Conservation (phyloP, 1,284 basidiomycete species). For the Anthracocystis setariae region DNA sequence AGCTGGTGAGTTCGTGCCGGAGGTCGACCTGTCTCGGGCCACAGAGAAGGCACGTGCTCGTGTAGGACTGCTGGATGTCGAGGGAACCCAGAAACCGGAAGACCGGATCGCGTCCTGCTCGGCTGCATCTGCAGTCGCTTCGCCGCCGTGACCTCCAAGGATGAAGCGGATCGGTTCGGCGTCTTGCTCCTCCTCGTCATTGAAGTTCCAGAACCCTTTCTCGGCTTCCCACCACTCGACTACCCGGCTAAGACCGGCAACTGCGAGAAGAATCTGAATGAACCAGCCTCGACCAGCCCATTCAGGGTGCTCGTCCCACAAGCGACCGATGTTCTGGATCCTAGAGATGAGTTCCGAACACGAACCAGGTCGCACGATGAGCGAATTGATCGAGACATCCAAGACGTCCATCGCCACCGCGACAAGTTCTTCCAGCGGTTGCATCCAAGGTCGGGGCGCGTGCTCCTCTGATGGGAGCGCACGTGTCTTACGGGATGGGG, state of each 20-base stretch:
- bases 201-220: conserved; percentile 99
- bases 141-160: conserved; percentile 35
- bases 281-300: conserved; percentile 99
- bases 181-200: conserved; percentile 79
- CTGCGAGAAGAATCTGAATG: conserved; percentile 86
- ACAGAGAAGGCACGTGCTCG: conserved; percentile 31
- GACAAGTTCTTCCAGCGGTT: conserved; percentile 89
- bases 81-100: conserved; percentile 25
- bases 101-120: conserved; percentile 15
- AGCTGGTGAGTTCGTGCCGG: conserved; percentile 56
- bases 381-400: conserved; percentile 85
- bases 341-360: conserved; percentile 88
- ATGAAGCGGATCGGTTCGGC: conserved; percentile 66
- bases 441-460: conserved; percentile 71
- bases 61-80: conserved; percentile 31
- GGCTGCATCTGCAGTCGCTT: conserved; percentile 15
- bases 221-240: conserved; percentile 99
- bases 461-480: conserved; percentile 50
- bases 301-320: conserved; percentile 96
- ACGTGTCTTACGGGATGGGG: conserved; percentile 51
- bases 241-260: conserved; percentile 92
- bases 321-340: conserved; percentile 87
- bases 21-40: conserved; percentile 28
- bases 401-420: conserved; percentile 92
- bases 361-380: conserved; percentile 83